These are phyloP conservation scores for Suaeda aralocaspica DNA, from an alignment of 148 eudicot genomes.

Conservation along the genomic window DNA sequence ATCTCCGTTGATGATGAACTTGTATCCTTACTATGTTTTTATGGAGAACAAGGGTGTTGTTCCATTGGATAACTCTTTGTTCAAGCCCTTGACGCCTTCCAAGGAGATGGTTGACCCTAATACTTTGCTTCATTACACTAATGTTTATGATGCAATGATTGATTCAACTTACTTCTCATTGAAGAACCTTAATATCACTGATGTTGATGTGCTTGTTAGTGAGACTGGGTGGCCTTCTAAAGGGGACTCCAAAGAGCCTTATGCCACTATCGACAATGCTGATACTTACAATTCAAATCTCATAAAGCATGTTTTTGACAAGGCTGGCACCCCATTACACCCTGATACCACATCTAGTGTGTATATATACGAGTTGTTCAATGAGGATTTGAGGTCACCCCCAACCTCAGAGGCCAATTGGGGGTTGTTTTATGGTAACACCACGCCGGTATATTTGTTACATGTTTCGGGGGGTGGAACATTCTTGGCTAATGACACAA, in stretches of 20 bases:
- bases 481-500: constrained; percentile 84
- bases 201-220: constrained; percentile 68
- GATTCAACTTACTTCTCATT: constrained; percentile 80
- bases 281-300: constrained; percentile 82
- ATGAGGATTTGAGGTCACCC: constrained; percentile 84
- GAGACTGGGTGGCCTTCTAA: constrained; percentile 98
- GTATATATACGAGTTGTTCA: constrained; percentile 81
- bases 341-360: constrained; percentile 72
- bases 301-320: constrained; percentile 66
- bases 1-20: constrained; percentile 86
- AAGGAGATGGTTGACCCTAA: constrained; percentile 97
- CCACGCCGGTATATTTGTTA: constrained; percentile 65
- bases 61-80: constrained; percentile 73
- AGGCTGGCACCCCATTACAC: constrained; percentile 68
- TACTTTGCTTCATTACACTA: constrained; percentile 86
- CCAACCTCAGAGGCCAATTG: constrained; percentile 90
- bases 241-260: constrained; percentile 85
- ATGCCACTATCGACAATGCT: constrained; percentile 72
- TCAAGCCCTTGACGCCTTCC: constrained; percentile 88
- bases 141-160: constrained; percentile 86
- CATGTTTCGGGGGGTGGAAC: constrained; percentile 78
- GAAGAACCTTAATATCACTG: constrained; percentile 75
- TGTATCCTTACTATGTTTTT: constrained; percentile 87
- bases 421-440: constrained; percentile 83
- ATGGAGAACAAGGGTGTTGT: constrained; percentile 96